Base-by-base conservation (phyloP, 2,329 filamentous ascomycete species). In the Endoconidiophora polonica region DNA sequence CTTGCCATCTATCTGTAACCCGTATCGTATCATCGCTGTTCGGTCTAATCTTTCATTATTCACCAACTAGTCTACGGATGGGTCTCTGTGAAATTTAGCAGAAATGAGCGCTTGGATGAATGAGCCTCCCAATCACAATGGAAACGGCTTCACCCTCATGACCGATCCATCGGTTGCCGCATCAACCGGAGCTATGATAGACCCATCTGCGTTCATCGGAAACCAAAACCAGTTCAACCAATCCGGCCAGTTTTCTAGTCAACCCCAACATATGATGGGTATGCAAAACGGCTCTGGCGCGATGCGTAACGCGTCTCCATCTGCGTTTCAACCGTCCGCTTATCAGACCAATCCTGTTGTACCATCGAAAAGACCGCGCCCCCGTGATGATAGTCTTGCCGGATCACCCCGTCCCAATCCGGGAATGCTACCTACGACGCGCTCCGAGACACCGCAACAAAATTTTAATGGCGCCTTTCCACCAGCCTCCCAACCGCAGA, bases 381-480 rank as follows among this genome's bases (percentile, higher is more conserved):
- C 83, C 48, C 72, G 77, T 61, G 86, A 94, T 66, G 88, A 95
- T 64, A 88, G 81, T 60, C 74, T 91, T 60, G 81, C 80, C 57
- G 81, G 83, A 62, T 93, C 87, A 29, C 87, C 90, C 48, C 76
- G 81, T 59, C 83, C 81, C 61, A 79, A 81, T 50, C 76, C 81
- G 4, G 77, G 77, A 56, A 83, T 83, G 66, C 66, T 86, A 26
- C 83, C 85, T 45, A 79, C 77, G 22, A 93, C 90, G 66, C 85
- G 90, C 65, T 90, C 90, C 58, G 88, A 94, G 62, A 96, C 90
- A 26, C 90, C 90, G 33, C 84, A 86, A 59, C 85, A 90, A 61
- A 74, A 12, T 33, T 33, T 10, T 33, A 33, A 33, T 33, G 29
- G 16, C 42, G 36, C 22, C 18, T 45, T 40, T 16, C 22, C 12